A percentile compares a stretch with the other conserved stretches of the same genome.
phyloP scores from a whole-genome alignment of 2,329 filamentous ascomycete genomes.

The Cladosporium velox region DNA sequence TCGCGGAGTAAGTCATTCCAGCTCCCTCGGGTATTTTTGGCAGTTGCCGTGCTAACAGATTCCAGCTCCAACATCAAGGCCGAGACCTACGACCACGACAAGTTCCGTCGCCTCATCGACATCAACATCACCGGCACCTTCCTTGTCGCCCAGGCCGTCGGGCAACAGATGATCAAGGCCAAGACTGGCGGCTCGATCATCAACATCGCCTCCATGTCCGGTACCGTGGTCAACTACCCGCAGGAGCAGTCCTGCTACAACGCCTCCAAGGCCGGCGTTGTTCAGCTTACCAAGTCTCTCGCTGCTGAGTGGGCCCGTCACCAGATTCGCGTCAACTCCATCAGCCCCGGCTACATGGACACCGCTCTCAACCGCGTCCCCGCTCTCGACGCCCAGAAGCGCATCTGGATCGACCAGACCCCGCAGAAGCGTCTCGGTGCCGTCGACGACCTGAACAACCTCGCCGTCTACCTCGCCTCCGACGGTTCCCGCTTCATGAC shows the following conservation, averaged over 20 bases:
- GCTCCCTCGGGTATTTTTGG: not conserved
- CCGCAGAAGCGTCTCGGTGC: slow-evolving; percentile 72
- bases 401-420: slow-evolving; percentile 74
- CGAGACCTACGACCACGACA: slow-evolving; percentile 72
- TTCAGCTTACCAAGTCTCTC: slow-evolving; percentile 76
- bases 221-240: slow-evolving; percentile 51
- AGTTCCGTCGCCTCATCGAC: slow-evolving; percentile 77
- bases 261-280: slow-evolving; percentile 77
- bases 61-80: slow-evolving; percentile 74
- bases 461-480: slow-evolving; percentile 74
- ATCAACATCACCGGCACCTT: slow-evolving; percentile 82
- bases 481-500: slow-evolving; percentile 77
- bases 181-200: slow-evolving; percentile 72
- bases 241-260: slow-evolving; percentile 85
- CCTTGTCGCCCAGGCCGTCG: slow-evolving; percentile 66
- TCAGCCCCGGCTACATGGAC: slow-evolving; percentile 85
- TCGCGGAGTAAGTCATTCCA: slow-evolving; percentile 62
- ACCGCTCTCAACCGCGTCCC: slow-evolving; percentile 78
- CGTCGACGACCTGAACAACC: slow-evolving; percentile 75
- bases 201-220: slow-evolving; percentile 68
- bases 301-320: slow-evolving; percentile 84
- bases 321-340: slow-evolving; percentile 79
- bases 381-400: slow-evolving; percentile 77
- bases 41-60: slow-evolving; percentile 21
- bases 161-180: slow-evolving; percentile 65